phyloP scores from a whole-genome alignment of 2,329 filamentous ascomycete species.

The Paraconiothyrium sp. region DNA sequence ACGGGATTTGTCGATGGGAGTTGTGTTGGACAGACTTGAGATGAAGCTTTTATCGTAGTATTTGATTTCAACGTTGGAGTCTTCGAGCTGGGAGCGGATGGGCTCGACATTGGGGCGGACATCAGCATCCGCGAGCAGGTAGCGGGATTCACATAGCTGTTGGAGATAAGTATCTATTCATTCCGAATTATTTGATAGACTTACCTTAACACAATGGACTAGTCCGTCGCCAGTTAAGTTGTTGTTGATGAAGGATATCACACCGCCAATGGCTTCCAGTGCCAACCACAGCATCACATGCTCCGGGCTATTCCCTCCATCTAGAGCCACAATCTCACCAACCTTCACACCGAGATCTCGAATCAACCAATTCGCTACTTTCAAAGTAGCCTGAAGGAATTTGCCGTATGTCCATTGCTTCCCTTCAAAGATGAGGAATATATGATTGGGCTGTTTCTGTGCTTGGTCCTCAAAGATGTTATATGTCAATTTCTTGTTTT shows the following conservation, averaged over 20 bases:
- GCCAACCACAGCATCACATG: conserved; percentile 52
- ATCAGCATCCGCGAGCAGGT: conserved; percentile 54
- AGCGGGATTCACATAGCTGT: conserved; percentile 60
- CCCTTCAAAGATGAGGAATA: conserved; percentile 50
- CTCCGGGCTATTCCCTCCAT: conserved; percentile 48
- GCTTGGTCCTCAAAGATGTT: conserved; percentile 48
- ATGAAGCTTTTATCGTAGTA: conserved; percentile 28
- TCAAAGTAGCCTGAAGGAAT: conserved; percentile 40
- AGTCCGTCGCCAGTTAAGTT: conserved; percentile 47
- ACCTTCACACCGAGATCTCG: conserved; percentile 44
- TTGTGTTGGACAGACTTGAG: conserved; percentile 31
- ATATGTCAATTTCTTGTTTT: conserved; percentile 39
- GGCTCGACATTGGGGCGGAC: conserved; percentile 59
- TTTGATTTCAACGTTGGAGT: conserved; percentile 33
- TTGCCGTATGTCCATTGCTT: conserved; percentile 44
- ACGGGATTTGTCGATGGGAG: conserved; percentile 36
- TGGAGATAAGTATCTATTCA: conserved; percentile 57
- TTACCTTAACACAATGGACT: conserved; percentile 47
- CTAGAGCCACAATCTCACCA: conserved; percentile 47
- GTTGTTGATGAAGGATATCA: conserved; percentile 47
- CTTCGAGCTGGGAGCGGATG: conserved; percentile 34
- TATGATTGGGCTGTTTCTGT: conserved; percentile 44
- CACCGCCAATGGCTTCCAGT: conserved; percentile 46
- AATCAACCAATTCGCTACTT: conserved; percentile 49
- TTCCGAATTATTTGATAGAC: conserved; percentile 43